These are phyloP conservation scores for Monascus purpureus DNA, from an alignment of 495 filamentous ascomycete genomes.

Conservation along the genomic window DNA sequence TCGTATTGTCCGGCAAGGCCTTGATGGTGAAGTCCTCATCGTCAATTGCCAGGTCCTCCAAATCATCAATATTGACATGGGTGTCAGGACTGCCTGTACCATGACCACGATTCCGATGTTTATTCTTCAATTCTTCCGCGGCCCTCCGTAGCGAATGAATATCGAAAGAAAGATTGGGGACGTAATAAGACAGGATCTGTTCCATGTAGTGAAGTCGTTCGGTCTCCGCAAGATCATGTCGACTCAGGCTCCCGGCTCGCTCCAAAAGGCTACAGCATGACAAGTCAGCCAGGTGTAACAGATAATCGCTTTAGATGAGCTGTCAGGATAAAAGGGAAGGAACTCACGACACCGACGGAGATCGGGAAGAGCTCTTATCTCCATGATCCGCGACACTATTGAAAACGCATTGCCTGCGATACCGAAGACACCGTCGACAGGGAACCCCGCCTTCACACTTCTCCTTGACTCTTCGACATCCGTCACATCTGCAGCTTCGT, in stretches of 20 bases:
- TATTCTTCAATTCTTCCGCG: conserved; percentile 23
- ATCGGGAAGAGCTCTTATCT: conserved; percentile 17
- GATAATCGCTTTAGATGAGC: not conserved
- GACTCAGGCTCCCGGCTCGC: conserved; percentile 20
- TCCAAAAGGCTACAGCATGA: conserved; percentile 16
- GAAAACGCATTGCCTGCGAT: conserved; percentile 35
- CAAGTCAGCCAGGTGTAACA: conserved; percentile 1
- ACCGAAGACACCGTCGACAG: conserved; percentile 33
- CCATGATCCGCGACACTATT: conserved; percentile 21
- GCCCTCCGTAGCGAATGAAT: conserved; percentile 27
- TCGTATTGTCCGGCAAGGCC: conserved; percentile 32
- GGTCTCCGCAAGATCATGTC: conserved; percentile 29
- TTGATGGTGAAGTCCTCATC: conserved; percentile 34
- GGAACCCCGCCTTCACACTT: conserved; percentile 40
- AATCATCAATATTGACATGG: conserved; percentile 21
- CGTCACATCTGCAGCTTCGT: conserved; percentile 26
- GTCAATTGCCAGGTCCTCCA: conserved; percentile 31
- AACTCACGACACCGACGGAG: conserved; percentile 25
- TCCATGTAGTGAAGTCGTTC: conserved; percentile 33
- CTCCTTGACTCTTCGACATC: conserved; percentile 35
- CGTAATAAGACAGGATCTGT: conserved; percentile 26
- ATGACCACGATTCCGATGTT: conserved; percentile 24
- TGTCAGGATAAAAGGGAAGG: not conserved
- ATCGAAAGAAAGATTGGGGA: conserved; percentile 30
- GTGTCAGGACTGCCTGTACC: conserved; percentile 22